Evolutionary conservation across 257 asterid genomes (phyloP).

Genomic region (Nicotiana sylvestris): DNA sequence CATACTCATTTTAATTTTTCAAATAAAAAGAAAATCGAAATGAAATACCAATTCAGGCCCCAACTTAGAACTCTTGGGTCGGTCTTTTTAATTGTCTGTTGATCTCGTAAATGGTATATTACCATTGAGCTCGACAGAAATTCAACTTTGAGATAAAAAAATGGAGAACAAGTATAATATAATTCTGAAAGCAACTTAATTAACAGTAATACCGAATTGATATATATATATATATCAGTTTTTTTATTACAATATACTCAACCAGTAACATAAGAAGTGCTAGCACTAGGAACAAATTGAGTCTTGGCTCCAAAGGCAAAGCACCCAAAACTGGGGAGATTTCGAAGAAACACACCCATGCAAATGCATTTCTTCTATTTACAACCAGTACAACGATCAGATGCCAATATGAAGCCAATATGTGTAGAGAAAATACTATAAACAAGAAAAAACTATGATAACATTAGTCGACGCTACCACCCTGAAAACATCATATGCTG

Average conservation of each 20-base stretch:
- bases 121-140: too few species aligned
- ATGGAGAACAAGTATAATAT: too few species aligned
- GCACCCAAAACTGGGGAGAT: background rate
- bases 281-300: background rate
- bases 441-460: background rate
- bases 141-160: too few species aligned
- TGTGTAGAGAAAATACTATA: background rate
- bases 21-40: too few species aligned
- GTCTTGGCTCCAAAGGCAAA: background rate
- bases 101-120: too few species aligned
- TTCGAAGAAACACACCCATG: background rate
- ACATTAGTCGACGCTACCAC: background rate
- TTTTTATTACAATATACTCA: background rate
- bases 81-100: too few species aligned
- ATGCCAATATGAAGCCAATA: background rate
- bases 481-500: background rate
- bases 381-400: background rate
- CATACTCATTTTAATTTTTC: too few species aligned
- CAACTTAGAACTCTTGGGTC: too few species aligned
- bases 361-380: background rate
- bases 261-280: background rate
- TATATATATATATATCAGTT: too few species aligned
- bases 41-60: too few species aligned
- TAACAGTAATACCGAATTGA: too few species aligned
- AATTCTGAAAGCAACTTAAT: too few species aligned